These are phyloP conservation scores for Rhizopogon salebrosus DNA, from an alignment of 768 basidiomycete genomes.

Conservation along the genomic window DNA sequence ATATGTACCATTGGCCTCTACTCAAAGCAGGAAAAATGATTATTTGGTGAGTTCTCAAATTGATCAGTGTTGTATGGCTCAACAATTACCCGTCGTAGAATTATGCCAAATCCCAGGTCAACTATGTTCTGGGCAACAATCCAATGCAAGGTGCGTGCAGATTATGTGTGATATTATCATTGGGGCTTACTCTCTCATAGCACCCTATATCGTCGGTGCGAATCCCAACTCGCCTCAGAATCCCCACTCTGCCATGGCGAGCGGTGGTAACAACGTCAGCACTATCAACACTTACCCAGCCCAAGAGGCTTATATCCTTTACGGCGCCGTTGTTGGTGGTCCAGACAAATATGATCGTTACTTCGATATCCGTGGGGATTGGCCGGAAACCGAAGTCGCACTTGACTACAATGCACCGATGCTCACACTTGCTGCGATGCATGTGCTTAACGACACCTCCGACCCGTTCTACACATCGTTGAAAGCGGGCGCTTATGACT, in stretches of 20 bases:
- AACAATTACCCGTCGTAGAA: constrained; percentile 32
- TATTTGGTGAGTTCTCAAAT: constrained; percentile 47
- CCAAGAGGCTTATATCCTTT: constrained; percentile 71
- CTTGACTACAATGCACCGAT: constrained; percentile 89
- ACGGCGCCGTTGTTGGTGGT: constrained; percentile 87
- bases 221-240: constrained; percentile 90
- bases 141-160: constrained; percentile 69
- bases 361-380: constrained; percentile 84
- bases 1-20: constrained; percentile 72
- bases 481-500: constrained; percentile 60
- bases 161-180: neutral
- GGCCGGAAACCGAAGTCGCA: constrained; percentile 88
- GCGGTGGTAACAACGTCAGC: constrained; percentile 69
- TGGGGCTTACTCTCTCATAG: constrained; percentile 3
- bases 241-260: constrained; percentile 87
- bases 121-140: constrained; percentile 84
- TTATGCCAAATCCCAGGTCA: constrained; percentile 72
- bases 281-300: constrained; percentile 69
- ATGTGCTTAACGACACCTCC: constrained; percentile 56
- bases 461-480: constrained; percentile 80
- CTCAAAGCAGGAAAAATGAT: constrained; percentile 43
- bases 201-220: constrained; percentile 71
- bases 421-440: constrained; percentile 79
- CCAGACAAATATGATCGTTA: constrained; percentile 72
- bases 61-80: neutral